Base-by-base conservation (phyloP, 345 rosid species). In the Gossypium bickii region DNA sequence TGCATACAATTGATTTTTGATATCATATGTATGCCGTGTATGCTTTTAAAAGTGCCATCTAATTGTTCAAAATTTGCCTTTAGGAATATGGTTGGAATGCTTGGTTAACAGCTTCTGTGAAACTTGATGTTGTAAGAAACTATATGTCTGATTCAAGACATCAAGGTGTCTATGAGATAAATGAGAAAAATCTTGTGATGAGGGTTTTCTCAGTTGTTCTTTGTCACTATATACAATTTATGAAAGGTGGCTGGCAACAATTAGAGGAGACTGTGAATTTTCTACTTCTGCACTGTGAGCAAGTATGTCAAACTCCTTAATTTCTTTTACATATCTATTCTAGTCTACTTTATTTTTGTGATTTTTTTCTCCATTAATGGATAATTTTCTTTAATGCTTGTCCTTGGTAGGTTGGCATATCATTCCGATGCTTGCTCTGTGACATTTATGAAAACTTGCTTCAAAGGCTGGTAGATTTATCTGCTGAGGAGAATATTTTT, bases 161-260 rank as follows among this genome's bases (percentile, higher is more conserved):
- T 76, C 83, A 57, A 70, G 81, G 59, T 78, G 90, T 83, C 71
- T 62, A 57, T 78, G 85, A 82, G 83, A 70, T 74, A 62, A 85
- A 78, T 74, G 98, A 94, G 83, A 91, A 84, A 78, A 81, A 78
- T 71, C 79, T 88, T 81, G 87, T 87, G 79, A 89, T 90, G 86
- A 87, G 86, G 76, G 74, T 94, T 67, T 92, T 85, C 74, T 90
- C 89, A 76, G 84, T 87, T 77, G 93, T 92, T 80, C 97, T 94
- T 77, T 86, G 94, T 82, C 93, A 94, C 87, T 87, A 87, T 84
- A 83, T 92, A 62, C 82, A 80, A 76, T 90, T 87, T 38, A 87
- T 92, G 66, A 94, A 92, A 88, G 98, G 98, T 74, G 98, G 98
- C 77, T 94, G 98, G 98, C 97, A 90, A 77, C 95, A 86, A 60